Conservation (phyloP, 331 rosid genomes). For the Rosa hybrid region DNA sequence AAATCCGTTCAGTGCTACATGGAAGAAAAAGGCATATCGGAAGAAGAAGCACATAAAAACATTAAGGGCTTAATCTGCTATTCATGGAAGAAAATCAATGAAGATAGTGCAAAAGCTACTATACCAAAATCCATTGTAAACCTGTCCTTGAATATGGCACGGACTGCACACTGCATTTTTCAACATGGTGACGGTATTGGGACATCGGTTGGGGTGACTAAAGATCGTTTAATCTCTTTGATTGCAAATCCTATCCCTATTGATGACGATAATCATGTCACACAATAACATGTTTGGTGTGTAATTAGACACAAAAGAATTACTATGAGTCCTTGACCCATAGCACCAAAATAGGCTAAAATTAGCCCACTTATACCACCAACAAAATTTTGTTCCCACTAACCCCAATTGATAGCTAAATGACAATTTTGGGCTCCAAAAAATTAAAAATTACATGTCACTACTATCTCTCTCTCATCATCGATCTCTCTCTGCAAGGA, state of each 20-base stretch:
- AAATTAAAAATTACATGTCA: too few species aligned
- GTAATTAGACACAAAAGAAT: too few species aligned
- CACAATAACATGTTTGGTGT: too few species aligned
- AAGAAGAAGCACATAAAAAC: constrained; percentile 29
- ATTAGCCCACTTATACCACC: too few species aligned
- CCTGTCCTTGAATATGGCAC: constrained; percentile 34
- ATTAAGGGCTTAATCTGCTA: constrained; percentile 5
- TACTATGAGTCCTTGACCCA: too few species aligned
- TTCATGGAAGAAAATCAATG: constrained; percentile 30
- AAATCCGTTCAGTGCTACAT: constrained; percentile 32
- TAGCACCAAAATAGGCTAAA: too few species aligned
- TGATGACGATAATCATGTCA: background rate
- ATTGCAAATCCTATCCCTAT: constrained; percentile 26
- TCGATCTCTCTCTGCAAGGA: too few species aligned
- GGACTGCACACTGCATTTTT: constrained; percentile 32
- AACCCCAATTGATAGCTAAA: too few species aligned
- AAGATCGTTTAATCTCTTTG: constrained; percentile 27
- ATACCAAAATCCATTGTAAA: constrained; percentile 28
- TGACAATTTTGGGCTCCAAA: too few species aligned
- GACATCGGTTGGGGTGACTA: constrained; percentile 28
- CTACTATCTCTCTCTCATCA: too few species aligned
- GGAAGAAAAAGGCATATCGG: constrained; percentile 24
- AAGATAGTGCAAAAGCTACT: constrained; percentile 15
- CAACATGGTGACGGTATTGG: constrained; percentile 44
- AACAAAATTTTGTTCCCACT: too few species aligned